Evolutionary conservation across 116 monocot genomes (phyloP).

Genomic region (Cymodocea nodosa): DNA sequence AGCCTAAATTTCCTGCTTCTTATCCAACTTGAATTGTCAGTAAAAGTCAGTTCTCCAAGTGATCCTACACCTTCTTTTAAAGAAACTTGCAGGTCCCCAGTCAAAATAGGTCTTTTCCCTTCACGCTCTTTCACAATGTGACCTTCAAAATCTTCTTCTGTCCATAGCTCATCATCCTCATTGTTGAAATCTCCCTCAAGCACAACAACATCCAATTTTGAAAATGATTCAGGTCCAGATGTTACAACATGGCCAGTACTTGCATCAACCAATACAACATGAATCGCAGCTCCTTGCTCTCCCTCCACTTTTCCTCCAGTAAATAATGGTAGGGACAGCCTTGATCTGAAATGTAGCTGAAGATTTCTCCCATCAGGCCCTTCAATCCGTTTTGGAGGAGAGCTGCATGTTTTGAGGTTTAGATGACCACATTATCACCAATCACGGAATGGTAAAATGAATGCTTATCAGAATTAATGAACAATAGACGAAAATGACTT

Average conservation of each 20-base stretch:
- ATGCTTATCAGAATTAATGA: too few relatives aligned
- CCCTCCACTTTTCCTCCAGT: slow-evolving; percentile 93
- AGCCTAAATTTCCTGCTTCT: slow-evolving; percentile 81
- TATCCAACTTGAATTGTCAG: slow-evolving; percentile 97
- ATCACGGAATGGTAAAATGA: too few relatives aligned
- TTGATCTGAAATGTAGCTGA: slow-evolving; percentile 57
- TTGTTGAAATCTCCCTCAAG: slow-evolving; percentile 95
- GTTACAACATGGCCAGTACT: slow-evolving; percentile 63
- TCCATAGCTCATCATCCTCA: slow-evolving; percentile 80
- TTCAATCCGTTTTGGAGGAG: slow-evolving; percentile 74
- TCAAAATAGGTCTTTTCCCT: slow-evolving; percentile 91
- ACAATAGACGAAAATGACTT: too few relatives aligned
- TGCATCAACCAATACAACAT: slow-evolving; percentile 83
- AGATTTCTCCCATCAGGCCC: slow-evolving; percentile 80
- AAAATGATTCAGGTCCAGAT: slow-evolving; percentile 68
- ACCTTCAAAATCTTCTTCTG: slow-evolving; percentile 77
- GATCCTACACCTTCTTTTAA: slow-evolving; percentile 95
- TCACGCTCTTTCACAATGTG: slow-evolving; percentile 82
- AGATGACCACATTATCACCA: neutral
- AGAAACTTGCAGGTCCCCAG: slow-evolving; percentile 76
- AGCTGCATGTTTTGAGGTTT: slow-evolving; percentile 20
- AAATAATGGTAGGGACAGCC: slow-evolving; percentile 72
- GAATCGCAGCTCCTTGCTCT: slow-evolving; percentile 84
- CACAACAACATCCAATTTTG: slow-evolving; percentile 79
- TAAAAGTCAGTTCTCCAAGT: slow-evolving; percentile 78